Base-by-base conservation (phyloP, 495 filamentous ascomycete species). In the Penicillium crystallinum region DNA sequence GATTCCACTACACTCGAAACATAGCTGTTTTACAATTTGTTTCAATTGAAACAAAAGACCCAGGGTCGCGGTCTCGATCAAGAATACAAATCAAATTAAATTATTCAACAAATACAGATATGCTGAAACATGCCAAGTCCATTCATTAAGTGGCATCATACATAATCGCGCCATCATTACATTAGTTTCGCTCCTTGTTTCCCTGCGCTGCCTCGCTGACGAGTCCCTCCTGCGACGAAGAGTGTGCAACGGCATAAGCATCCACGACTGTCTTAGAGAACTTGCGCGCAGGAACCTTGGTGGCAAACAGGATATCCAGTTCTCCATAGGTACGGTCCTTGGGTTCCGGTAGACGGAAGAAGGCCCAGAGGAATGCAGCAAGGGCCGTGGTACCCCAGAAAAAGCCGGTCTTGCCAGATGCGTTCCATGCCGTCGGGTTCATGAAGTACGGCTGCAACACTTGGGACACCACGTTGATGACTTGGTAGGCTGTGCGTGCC, bases 331-430 rank as follows among this genome's bases (percentile, higher is more conserved):
- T 82, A 12, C 83, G 74, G 0, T 80, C 84, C 4, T 75, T 71
- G 3, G 84, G 79, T 54, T 89, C 86, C 0, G 86, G 86, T 0
- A 89, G 73, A 3, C 85, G 75, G 73, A 87, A 86, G 67, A 79
- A 89, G 0, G 78, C 75, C 72, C 85, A 88, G 25, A 85, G 53
- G 31, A 87, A 77, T 54, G 80, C 83, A 37, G 80, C 61, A 54
- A 85, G 80, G 44, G 81, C 83, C 1, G 80, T 83, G 0, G 73
- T 79, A 15, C 71, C 80, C 83, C 83, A 90, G 70, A 89, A 86
- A 62, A 88, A 88, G 4, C 81, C 85, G 0, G 82, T 75, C 57
- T 81, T 86, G 23, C 83, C 86, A 10, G 75, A 71, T 74, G 80
- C 84, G 56, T 86, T 65, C 81, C 83, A 87, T 0, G 79, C 85